Base-by-base conservation (phyloP, 768 basidiomycete genomes). In the Russula sp. region DNA sequence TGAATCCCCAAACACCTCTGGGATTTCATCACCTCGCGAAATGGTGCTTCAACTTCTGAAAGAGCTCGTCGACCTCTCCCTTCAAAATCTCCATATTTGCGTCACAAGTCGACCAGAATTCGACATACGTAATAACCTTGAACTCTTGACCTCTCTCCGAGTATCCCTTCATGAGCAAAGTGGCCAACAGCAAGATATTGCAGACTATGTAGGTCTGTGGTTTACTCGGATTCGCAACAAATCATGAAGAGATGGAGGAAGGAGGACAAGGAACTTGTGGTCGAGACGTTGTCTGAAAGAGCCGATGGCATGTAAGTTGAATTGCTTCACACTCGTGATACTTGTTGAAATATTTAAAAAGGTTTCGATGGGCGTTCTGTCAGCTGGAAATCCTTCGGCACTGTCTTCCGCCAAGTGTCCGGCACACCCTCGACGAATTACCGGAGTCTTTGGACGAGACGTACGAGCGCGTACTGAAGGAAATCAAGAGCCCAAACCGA, bases 221-320 rank as follows among this genome's bases (percentile, higher is more conserved):
- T 62, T 5, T 34, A 62, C 36, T 62, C 61, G 10, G 53, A 56
- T 48, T 58, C 34, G 8, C 28, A 56, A 26, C 40, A 18, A 32
- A 56, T 55, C 24, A 58, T 58, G 42, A 58, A 2, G 9, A 56
- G 34, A 48, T 62, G 53, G 61, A n/a, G 14, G 32, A 22, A 0
- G 5, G 54, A 62, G n/a, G 54, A 54, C 16, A 62, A 56, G 46
- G 36, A 42, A 9, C 42, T 56, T 3, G 46, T 56, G 7, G 18
- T 56, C 2, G 11, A 50, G 20, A 30, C n/a, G 3, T 54, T 62
- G 7, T 40, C 62, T 3, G 48, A 42, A 42, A 63, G 53, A 24
- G 62, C 62, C 0, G 32, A 59, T 40, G 62, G 62, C 6, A 59
- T 63, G 62, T 63, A 56, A 55, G 62, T 13, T 18, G 9, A 24